These are phyloP conservation scores for Chlamydomonas eustigma DNA, from an alignment of 139 green algal species.

Conservation along the genomic window DNA sequence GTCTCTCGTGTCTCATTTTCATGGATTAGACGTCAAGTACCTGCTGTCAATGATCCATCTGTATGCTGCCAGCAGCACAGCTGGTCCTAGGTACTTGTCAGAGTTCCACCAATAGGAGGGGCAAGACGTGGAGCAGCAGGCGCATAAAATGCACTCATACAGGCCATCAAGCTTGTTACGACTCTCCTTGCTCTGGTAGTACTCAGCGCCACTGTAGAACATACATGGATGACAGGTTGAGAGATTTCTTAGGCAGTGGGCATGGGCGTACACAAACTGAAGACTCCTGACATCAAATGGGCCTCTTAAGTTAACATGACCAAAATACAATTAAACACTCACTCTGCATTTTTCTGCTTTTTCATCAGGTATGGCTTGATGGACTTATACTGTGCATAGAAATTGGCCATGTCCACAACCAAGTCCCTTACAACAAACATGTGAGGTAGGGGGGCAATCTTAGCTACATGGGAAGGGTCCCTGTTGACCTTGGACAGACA, in stretches of 20 bases:
- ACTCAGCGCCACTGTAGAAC: conserved; percentile 66
- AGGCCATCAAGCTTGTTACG: conserved; percentile 93
- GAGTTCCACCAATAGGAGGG: conserved; percentile 97
- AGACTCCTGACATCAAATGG: no score
- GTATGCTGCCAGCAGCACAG: conserved; percentile 92
- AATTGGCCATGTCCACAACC: conserved; percentile 99
- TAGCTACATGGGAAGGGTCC: conserved; percentile 13
- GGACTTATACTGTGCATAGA: conserved; percentile 98
- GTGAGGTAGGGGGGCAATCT: conserved; percentile 93
- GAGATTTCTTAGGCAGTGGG: no score
- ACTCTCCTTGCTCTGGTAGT: conserved; percentile 85
- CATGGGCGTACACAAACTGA: no score
- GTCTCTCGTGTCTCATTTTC: no score
- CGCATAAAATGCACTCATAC: conserved; percentile 99
- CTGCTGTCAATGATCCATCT: conserved; percentile 63
- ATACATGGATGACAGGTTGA: neutral
- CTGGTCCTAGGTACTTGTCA: conserved; percentile 98
- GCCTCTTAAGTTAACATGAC: neutral
- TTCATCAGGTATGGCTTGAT: conserved; percentile 96
- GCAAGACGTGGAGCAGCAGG: conserved; percentile 96
- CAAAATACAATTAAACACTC: neutral
- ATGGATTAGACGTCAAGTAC: no score
- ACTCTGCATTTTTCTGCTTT: conserved; percentile 43
- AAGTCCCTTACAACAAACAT: conserved; percentile 99
- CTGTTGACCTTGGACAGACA: conserved; percentile 84